Conservation (phyloP, 2,329 filamentous ascomycete genomes). For the Stachybotrys echinatus region DNA sequence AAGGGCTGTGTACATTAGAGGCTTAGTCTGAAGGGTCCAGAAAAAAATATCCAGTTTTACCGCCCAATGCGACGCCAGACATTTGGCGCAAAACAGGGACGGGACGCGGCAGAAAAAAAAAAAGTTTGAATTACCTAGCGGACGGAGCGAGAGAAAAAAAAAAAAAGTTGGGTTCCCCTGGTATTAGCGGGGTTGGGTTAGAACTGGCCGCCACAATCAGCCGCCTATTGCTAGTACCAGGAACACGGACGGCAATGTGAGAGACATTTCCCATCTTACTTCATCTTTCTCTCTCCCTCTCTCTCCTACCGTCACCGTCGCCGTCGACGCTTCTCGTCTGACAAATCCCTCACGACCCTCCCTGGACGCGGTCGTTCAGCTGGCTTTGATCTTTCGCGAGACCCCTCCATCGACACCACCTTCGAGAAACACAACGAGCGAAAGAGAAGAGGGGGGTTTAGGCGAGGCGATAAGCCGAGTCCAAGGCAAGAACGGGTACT, state of each 20-base stretch:
- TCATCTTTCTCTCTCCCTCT: no score
- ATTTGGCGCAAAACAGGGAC: background rate
- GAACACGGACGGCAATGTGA: background rate
- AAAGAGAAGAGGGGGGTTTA: background rate
- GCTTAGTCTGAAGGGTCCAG: no score
- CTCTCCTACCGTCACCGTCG: no score
- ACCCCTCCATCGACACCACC: background rate
- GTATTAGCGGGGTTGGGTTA: background rate
- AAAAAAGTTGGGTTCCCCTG: background rate
- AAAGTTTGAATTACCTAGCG: background rate
- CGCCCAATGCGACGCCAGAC: background rate
- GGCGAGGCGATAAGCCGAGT: background rate
- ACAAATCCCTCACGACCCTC: background rate
- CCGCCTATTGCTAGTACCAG: no score
- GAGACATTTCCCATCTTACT: background rate
- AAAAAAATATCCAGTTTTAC: background rate
- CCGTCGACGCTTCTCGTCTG: no score
- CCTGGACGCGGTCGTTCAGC: no score
- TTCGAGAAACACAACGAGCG: background rate
- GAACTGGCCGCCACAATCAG: background rate
- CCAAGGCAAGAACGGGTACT: background rate
- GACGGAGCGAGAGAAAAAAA: background rate
- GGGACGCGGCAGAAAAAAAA: background rate
- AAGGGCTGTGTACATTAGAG: background rate
- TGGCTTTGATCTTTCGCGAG: background rate